These are phyloP conservation scores for Bullera alba DNA, from an alignment of 768 basidiomycete genomes.

Conservation along the genomic window DNA sequence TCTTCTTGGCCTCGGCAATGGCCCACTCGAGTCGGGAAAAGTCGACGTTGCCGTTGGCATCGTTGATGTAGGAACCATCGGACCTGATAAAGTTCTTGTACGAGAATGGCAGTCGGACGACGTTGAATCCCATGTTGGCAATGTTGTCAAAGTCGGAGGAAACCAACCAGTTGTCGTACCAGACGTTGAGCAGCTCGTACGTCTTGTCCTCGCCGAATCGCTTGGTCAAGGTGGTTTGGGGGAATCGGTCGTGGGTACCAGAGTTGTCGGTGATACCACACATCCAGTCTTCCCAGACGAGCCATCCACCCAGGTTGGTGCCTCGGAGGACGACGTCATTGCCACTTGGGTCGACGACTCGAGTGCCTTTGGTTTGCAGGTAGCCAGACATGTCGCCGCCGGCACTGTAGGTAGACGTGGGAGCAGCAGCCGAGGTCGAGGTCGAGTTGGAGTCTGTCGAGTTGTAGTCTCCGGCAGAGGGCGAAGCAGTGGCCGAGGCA, in stretches of 20 bases:
- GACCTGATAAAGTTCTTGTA: constrained; percentile 26
- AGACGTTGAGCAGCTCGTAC: constrained; percentile 22
- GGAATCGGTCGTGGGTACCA: constrained; percentile 32
- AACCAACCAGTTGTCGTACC: constrained; percentile 35
- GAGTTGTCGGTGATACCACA: constrained; percentile 36
- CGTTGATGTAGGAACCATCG: constrained; percentile 27
- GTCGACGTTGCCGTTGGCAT: constrained; percentile 16
- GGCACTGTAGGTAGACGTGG: constrained; percentile 10
- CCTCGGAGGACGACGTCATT: constrained; percentile 33
- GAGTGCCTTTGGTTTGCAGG: constrained; percentile 28
- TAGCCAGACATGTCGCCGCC: constrained; percentile 21
- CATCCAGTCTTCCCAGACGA: constrained; percentile 42
- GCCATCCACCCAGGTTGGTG: constrained; percentile 38
- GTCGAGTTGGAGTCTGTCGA: constrained; percentile 2
- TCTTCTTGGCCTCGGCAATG: constrained; percentile 26
- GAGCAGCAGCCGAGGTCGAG: constrained; percentile 4
- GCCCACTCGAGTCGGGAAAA: constrained; percentile 37
- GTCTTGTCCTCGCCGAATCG: constrained; percentile 33
- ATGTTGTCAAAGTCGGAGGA: constrained; percentile 31
- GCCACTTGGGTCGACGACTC: constrained; percentile 30
- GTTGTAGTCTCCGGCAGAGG: neutral
- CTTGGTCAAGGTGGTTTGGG: constrained; percentile 24
- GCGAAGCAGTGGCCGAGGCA: constrained; percentile 10
- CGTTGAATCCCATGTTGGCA: constrained; percentile 29
- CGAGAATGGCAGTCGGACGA: constrained; percentile 30